These are phyloP conservation scores for Fusarium transvaalense DNA, from an alignment of 2,329 filamentous ascomycete species.

Conservation along the genomic window DNA sequence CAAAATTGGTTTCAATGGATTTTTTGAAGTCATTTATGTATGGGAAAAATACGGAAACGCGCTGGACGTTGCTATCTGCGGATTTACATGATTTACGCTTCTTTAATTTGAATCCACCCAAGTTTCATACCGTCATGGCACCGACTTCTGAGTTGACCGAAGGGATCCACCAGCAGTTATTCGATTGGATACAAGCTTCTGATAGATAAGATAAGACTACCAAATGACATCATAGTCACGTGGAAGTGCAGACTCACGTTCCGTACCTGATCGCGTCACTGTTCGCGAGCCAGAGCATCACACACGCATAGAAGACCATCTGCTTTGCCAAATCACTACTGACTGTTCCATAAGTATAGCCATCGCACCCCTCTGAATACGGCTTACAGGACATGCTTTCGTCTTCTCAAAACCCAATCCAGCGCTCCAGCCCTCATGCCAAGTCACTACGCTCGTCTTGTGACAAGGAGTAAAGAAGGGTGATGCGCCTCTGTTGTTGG, in stretches of 20 bases:
- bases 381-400: not conserved
- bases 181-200: not conserved
- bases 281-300: not conserved
- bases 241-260: not conserved
- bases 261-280: not conserved
- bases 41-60: not conserved
- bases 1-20: rapidly evolving
- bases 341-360: not conserved
- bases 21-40: rapidly evolving
- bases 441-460: not conserved
- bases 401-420: too few relatives aligned
- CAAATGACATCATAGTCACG: not conserved
- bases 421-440: not conserved
- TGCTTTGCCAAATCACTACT: not conserved
- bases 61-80: too few relatives aligned
- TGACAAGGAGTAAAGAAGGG: not conserved
- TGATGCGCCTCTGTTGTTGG: not conserved
- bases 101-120: too few relatives aligned
- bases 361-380: not conserved
- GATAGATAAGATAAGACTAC: not conserved
- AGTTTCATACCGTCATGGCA: too few relatives aligned
- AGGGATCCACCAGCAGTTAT: too few relatives aligned
- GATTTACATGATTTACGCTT: not conserved
- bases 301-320: too few relatives aligned
- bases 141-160: too few relatives aligned